A percentile compares a stretch with the other conserved stretches of the same genome.
Conservation (phyloP, 805 yeast genomes). For the Metschnikowia lochheadii region DNA sequence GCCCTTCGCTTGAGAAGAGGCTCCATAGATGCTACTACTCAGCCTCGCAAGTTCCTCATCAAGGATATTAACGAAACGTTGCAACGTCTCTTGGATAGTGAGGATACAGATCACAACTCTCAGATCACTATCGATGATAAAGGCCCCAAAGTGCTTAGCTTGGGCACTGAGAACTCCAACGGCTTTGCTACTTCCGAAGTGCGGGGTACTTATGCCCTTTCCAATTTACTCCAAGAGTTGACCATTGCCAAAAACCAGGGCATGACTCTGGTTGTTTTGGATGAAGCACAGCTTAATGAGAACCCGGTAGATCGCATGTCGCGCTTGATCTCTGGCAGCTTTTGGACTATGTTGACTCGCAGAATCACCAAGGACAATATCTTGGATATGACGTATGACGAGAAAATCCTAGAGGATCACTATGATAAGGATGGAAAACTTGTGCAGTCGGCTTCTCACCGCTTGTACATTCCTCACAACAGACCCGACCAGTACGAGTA, state of each 20-base stretch:
- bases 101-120: slow-evolving; percentile 79
- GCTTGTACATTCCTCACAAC: slow-evolving; percentile 72
- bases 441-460: slow-evolving; percentile 48
- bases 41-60: slow-evolving; percentile 58
- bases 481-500: slow-evolving; percentile 72
- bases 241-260: slow-evolving; percentile 83
- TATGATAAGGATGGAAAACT: slow-evolving; percentile 29
- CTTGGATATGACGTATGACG: slow-evolving; percentile 68
- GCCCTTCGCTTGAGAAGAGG: slow-evolving; percentile 2
- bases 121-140: slow-evolving; percentile 85
- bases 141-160: slow-evolving; percentile 75
- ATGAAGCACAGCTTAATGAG: slow-evolving; percentile 79
- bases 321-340: slow-evolving; percentile 67
- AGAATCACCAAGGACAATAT: slow-evolving; percentile 59
- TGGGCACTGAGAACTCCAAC: slow-evolving; percentile 81
- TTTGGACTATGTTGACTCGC: slow-evolving; percentile 80
- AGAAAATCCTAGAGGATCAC: slow-evolving; percentile 59
- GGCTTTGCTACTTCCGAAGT: slow-evolving; percentile 67
- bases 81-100: slow-evolving; percentile 61
- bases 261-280: slow-evolving; percentile 69
- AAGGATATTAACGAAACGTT: slow-evolving; percentile 72
- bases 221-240: slow-evolving; percentile 81
- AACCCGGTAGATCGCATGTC: slow-evolving; percentile 78
- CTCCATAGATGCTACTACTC: slow-evolving; percentile 2
- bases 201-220: slow-evolving; percentile 85